phyloP scores from a whole-genome alignment of 164 flowering plant species.

The Liriodendron chinense region DNA sequence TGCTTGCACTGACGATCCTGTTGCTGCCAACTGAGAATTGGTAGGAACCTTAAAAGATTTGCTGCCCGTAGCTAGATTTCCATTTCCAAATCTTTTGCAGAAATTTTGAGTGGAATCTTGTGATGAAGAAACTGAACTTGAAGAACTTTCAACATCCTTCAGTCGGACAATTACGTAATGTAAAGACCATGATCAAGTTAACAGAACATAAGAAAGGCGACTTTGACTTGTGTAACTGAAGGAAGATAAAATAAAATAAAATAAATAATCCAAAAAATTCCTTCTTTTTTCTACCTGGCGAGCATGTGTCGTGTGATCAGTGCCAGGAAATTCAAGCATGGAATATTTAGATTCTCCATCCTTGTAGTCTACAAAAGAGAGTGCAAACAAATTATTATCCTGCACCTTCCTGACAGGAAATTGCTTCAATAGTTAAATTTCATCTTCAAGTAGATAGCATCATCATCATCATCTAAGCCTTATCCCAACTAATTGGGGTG shows the following conservation, averaged over 20 bases:
- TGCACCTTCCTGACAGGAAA: background rate
- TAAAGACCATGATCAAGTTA: background rate
- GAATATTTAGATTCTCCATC: constrained; percentile 69
- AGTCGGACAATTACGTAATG: background rate
- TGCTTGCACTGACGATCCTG: constrained; percentile 11
- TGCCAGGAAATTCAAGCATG: constrained; percentile 58
- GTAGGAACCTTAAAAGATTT: constrained; percentile 19
- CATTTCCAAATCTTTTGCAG: constrained; percentile 30
- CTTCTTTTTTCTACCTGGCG: constrained; percentile 38
- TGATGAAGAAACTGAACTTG: constrained; percentile 22
- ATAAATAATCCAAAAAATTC: background rate
- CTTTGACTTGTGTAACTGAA: background rate
- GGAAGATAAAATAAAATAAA: background rate
- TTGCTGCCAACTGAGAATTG: constrained; percentile 19
- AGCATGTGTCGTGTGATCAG: constrained; percentile 46
- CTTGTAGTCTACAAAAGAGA: constrained; percentile 44
- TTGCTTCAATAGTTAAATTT: background rate
- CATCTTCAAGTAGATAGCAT: background rate
- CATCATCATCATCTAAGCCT: too few relatives aligned
- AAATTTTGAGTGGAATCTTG: constrained; percentile 18
- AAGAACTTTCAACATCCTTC: constrained; percentile 35
- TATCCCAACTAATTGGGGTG: too few relatives aligned
- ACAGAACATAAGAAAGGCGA: background rate
- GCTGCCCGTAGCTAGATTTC: constrained; percentile 18
- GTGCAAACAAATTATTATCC: background rate